These are phyloP conservation scores for Aspergillus texensis DNA, from an alignment of 2,329 filamentous ascomycete genomes.

Conservation along the genomic window DNA sequence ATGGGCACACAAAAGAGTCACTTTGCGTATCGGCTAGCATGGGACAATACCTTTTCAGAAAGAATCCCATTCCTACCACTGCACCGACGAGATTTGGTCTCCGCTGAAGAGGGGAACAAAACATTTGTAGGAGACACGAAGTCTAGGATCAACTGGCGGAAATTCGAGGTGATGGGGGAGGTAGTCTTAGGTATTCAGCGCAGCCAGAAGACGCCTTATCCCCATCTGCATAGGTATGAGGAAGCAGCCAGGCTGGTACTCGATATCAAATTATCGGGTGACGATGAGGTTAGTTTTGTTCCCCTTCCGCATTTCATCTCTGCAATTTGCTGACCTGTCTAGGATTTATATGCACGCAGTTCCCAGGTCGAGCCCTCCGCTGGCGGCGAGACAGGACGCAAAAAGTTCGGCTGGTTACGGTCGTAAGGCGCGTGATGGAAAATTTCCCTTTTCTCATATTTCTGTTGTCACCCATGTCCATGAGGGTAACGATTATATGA, in stretches of 20 bases:
- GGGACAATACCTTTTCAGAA: slow-evolving; percentile 90
- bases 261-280: slow-evolving; percentile 77
- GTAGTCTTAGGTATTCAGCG: slow-evolving; percentile 87
- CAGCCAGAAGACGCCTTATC: slow-evolving; percentile 84
- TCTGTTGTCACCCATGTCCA: not conserved
- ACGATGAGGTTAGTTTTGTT: slow-evolving; percentile 74
- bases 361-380: slow-evolving; percentile 55
- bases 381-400: slow-evolving; percentile 40
- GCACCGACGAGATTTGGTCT: slow-evolving; percentile 85
- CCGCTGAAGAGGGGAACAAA: slow-evolving; percentile 86
- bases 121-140: slow-evolving; percentile 78
- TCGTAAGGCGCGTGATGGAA: slow-evolving; percentile 23
- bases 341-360: slow-evolving; percentile 64
- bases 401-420: slow-evolving; percentile 49
- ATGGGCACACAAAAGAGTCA: slow-evolving; percentile 94
- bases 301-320: not conserved
- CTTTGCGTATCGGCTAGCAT: slow-evolving; percentile 93
- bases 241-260: slow-evolving; percentile 74
- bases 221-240: slow-evolving; percentile 69
- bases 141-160: slow-evolving; percentile 92
- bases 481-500: slow-evolving; percentile 11
- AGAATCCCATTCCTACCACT: slow-evolving; percentile 93
- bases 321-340: slow-evolving; percentile 13
- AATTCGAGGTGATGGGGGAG: slow-evolving; percentile 95
- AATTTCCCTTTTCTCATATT: not conserved